Percentiles rank a stretch among this genome's conserved stretches.
phyloP scores from a whole-genome alignment of 2,329 filamentous ascomycete genomes.

The Claviceps sp. region DNA sequence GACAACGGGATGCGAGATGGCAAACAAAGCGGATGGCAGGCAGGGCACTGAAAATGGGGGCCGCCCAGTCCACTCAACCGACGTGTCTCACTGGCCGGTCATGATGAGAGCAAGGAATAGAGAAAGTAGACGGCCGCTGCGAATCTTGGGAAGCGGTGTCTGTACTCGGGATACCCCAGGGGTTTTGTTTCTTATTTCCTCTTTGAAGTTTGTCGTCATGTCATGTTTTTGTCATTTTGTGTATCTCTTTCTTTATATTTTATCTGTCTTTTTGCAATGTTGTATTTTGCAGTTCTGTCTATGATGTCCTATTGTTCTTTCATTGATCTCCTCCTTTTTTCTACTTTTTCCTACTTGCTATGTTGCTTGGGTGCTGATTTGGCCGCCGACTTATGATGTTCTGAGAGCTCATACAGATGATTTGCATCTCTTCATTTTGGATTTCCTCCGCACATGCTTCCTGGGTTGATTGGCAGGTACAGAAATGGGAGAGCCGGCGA shows the following conservation, averaged over 20 bases:
- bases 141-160: neutral
- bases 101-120: neutral
- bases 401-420: too few relatives aligned
- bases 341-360: neutral
- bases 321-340: neutral
- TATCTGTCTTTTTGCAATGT: neutral
- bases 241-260: neutral
- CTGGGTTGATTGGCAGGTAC: too few relatives aligned
- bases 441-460: too few relatives aligned
- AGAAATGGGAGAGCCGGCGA: too few relatives aligned
- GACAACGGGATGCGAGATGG: neutral
- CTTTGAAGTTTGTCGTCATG: too few relatives aligned
- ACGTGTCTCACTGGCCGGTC: neutral
- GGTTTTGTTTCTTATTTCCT: neutral
- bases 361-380: neutral
- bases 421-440: too few relatives aligned
- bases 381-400: too few relatives aligned
- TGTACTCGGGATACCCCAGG: constrained; percentile 4
- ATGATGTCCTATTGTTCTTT: too few relatives aligned
- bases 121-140: neutral
- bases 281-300: too few relatives aligned
- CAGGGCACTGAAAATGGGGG: too few relatives aligned
- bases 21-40: neutral
- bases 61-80: neutral
- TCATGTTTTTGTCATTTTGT: neutral